phyloP scores from a whole-genome alignment of 1,284 basidiomycete species.

The Porodaedalea pini region DNA sequence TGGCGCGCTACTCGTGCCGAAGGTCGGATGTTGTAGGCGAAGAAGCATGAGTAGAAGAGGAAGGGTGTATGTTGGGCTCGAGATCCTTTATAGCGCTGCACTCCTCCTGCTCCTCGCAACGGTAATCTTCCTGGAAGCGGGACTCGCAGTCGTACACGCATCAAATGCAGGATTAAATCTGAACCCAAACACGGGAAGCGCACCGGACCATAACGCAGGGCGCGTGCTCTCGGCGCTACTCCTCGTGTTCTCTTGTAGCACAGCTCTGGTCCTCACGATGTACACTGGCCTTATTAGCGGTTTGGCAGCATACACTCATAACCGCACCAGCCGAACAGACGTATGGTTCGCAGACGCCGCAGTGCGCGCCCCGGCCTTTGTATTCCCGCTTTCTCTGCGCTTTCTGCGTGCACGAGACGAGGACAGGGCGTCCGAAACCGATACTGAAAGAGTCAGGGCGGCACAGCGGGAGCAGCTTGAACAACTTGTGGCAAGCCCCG shows the following conservation, averaged over 20 bases:
- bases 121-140: not conserved
- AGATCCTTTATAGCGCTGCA: not conserved
- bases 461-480: not conserved
- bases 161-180: not conserved
- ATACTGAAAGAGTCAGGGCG: not conserved
- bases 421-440: not conserved
- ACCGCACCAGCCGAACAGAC: not conserved
- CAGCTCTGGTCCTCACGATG: not conserved
- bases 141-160: not conserved
- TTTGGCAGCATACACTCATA: conserved; percentile 5
- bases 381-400: not conserved
- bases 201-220: not conserved
- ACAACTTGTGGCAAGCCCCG: not conserved
- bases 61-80: conserved; percentile 5
- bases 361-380: not conserved
- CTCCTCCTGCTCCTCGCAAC: not conserved
- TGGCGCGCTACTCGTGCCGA: not conserved
- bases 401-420: conserved; percentile 1
- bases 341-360: conserved; percentile 13
- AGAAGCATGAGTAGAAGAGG: not conserved
- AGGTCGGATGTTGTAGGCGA: conserved; percentile 3
- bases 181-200: not conserved
- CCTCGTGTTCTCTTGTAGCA: not conserved
- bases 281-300: conserved; percentile 1
- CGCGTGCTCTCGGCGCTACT: not conserved